phyloP scores from a whole-genome alignment of 2,329 filamentous ascomycete genomes.

The Alternaria sp. region DNA sequence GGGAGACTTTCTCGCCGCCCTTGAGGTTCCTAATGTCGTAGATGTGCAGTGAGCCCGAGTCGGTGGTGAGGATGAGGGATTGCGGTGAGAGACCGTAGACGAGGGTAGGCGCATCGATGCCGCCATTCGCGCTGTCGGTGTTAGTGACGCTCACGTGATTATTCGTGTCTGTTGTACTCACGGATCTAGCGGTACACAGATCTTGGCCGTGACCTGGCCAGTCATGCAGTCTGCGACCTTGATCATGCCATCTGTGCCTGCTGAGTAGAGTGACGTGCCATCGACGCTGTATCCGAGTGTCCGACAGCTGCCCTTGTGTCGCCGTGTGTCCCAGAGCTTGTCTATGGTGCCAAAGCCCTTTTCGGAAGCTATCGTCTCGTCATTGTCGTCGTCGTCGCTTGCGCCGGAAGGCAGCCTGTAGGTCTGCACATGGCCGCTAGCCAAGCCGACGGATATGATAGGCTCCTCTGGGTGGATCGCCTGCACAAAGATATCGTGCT shows the following conservation, averaged over 20 bases:
- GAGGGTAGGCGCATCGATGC: slow-evolving; percentile 76
- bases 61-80: slow-evolving; percentile 85
- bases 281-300: slow-evolving; percentile 79
- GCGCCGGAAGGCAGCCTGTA: slow-evolving; percentile 72
- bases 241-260: slow-evolving; percentile 68
- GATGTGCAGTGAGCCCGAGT: slow-evolving; percentile 87
- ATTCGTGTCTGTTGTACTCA: slow-evolving; percentile 14
- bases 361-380: slow-evolving; percentile 58
- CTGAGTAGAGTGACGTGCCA: slow-evolving; percentile 69
- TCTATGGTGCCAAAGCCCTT: slow-evolving; percentile 78
- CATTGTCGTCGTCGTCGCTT: slow-evolving; percentile 55
- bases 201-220: slow-evolving; percentile 78
- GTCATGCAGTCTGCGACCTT: slow-evolving; percentile 66
- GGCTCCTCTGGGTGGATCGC: slow-evolving; percentile 84
- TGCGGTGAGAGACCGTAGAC: slow-evolving; percentile 86
- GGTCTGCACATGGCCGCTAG: slow-evolving; percentile 83
- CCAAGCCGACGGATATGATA: slow-evolving; percentile 83
- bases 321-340: slow-evolving; percentile 81
- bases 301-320: slow-evolving; percentile 94
- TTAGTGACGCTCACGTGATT: slow-evolving; percentile 10
- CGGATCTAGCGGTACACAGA: slow-evolving; percentile 69
- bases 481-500: slow-evolving; percentile 86
- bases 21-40: slow-evolving; percentile 74
- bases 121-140: slow-evolving; percentile 47
- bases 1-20: slow-evolving; percentile 49